A percentile compares a stretch with the other conserved stretches of the same genome.
These are phyloP conservation scores for Obelidium mucronatum DNA, from an alignment of 192 early-diverging fungal genomes.

Conservation along the genomic window DNA sequence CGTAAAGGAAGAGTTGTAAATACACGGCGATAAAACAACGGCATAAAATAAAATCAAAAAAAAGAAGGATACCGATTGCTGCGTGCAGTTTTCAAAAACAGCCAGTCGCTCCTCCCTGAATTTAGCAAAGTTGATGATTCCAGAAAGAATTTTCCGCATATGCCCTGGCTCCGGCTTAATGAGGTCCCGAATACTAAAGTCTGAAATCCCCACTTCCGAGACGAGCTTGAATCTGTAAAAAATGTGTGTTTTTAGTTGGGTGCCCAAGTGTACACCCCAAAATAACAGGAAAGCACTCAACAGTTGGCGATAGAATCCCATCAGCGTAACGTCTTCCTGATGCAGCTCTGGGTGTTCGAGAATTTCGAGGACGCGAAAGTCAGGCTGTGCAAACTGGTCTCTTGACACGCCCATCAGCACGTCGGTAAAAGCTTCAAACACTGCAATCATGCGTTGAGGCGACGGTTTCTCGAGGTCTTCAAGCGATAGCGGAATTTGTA, in stretches of 20 bases:
- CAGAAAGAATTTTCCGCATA: constrained; percentile 76
- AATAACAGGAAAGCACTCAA: constrained; percentile 36
- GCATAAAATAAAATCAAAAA: neutral
- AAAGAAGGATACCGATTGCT: constrained; percentile 54
- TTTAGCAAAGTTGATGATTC: constrained; percentile 89
- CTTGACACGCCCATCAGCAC: constrained; percentile 70
- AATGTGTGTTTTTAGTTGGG: constrained; percentile 1
- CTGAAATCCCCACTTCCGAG: constrained; percentile 72
- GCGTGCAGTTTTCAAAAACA: constrained; percentile 68
- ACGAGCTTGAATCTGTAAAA: constrained; percentile 63
- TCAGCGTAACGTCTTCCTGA: constrained; percentile 66
- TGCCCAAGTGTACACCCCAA: too few relatives aligned
- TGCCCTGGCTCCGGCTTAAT: constrained; percentile 76
- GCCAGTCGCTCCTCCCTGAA: constrained; percentile 82
- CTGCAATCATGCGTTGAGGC: constrained; percentile 66
- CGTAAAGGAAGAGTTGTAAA: too few relatives aligned
- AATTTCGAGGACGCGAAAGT: constrained; percentile 44
- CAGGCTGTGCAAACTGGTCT: constrained; percentile 56
- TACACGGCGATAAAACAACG: too few relatives aligned
- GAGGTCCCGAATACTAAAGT: constrained; percentile 81
- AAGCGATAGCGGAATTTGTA: constrained; percentile 73
- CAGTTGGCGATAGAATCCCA: constrained; percentile 74
- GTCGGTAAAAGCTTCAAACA: constrained; percentile 77
- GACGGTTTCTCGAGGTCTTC: constrained; percentile 80
- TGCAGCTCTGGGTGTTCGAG: constrained; percentile 67